phyloP scores from a whole-genome alignment of 352 stramenopile species.

The Globisporangium paddicum region DNA sequence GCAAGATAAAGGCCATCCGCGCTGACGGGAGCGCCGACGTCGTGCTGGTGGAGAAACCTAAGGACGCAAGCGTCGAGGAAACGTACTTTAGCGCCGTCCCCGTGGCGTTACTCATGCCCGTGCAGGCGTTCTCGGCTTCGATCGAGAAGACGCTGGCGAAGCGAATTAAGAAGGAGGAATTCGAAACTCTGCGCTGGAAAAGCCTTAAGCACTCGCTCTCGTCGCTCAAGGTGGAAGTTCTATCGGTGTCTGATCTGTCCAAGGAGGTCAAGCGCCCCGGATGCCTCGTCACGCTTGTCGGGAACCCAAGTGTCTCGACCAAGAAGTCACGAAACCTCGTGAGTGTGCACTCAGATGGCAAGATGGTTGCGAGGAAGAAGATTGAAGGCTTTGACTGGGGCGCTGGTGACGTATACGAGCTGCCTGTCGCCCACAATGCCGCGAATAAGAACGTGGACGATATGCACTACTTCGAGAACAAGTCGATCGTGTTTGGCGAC shows the following conservation, averaged over 20 bases:
- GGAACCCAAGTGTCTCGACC: conserved; percentile 19
- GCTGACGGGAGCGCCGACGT: conserved; percentile 57
- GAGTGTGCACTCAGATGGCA: conserved; percentile 17
- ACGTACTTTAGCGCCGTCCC: conserved; percentile 25
- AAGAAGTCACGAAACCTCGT: conserved; percentile 1
- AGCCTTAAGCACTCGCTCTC: conserved; percentile 34
- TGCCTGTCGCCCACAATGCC: conserved; percentile 16
- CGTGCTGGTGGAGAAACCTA: conserved; percentile 16
- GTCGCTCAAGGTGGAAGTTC: conserved; percentile 35
- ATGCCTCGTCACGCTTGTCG: conserved; percentile 46
- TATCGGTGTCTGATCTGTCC: conserved; percentile 40
- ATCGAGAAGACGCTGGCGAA: conserved; percentile 36
- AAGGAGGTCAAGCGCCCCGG: conserved; percentile 22
- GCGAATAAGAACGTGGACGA: conserved; percentile 7
- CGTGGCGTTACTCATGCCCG: conserved; percentile 31
- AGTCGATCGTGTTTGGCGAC: conserved; percentile 20
- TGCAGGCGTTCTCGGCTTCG: conserved; percentile 33
- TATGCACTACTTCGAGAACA: conserved; percentile 27
- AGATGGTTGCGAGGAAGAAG: conserved; percentile 18
- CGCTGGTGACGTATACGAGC: conserved; percentile 6
- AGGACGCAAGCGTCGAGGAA: background rate
- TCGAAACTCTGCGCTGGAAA: conserved; percentile 19
- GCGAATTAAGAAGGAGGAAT: conserved; percentile 18
- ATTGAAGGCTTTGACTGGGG: conserved; percentile 16
- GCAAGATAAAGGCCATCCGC: conserved; percentile 41